Evolutionary conservation across 768 basidiomycete species (phyloP), one percentile per base, ranked within the genome.

Genomic region (Collybia sordida): DNA sequence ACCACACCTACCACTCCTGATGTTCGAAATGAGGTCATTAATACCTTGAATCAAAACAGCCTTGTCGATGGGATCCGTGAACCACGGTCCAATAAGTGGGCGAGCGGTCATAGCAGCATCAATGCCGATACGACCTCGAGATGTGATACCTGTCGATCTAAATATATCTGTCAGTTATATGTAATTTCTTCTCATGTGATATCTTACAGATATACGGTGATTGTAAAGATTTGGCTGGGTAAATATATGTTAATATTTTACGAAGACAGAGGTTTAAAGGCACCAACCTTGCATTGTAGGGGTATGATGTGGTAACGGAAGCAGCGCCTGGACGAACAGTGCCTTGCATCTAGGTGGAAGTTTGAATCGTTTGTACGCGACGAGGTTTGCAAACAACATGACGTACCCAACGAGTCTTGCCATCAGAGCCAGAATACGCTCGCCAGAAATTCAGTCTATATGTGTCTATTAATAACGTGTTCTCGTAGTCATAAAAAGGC

Each of bases 361-460:
- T 40, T 12, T 19, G n/a, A n/a, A 24, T 45, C 24, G 14, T 31
- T 39, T 22, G 34, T n/a, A n/a, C n/a, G 37, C 14, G 15, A 39
- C 8, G 7, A 41, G 42, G 24, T 37, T 35, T 25, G 52, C 19
- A 36, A 14, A 19, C 5, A 39, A 17, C 1, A 11, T 15, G 2
- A 62, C 73, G n/a, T 60, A 78, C 78, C 60, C 72, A 82, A 45
- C 81, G 77, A 2, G 74, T 76, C 40, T 60, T 70, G 12, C 69
- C 64, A 50, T 83, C 82, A n/a, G 67, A 60, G 9, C 74, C 76
- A 19, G 59, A 55, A 53, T 75, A 75, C 0, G 81, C 75, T 35
- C 78, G 69, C 83, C 83, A 85, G 73, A 84, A 86, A 68, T 84
- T 86, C 46, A 78, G 50, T 45, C 80, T 80, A 50, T 18, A 22